Evolutionary conservation across 139 green algal genomes (phyloP).

Genomic region (Tetradesmus lagerheimii): DNA sequence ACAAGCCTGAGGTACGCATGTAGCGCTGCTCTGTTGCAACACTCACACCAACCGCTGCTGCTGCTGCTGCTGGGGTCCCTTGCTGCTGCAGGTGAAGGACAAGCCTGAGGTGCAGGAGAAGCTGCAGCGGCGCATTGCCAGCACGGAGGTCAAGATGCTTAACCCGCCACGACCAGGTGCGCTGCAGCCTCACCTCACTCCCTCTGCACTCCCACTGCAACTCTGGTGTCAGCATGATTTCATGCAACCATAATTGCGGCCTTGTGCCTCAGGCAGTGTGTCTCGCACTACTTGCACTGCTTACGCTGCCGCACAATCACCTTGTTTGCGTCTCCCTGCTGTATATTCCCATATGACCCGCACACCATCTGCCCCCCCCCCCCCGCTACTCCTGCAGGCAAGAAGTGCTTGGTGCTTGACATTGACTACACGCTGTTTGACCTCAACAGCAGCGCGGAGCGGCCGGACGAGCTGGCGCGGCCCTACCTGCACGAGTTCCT

Average conservation of each 20-base stretch:
- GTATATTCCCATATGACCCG: no score
- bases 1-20: conserved; percentile 62
- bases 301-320: no score
- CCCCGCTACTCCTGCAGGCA: background rate
- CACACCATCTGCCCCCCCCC: no score
- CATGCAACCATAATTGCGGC: no score
- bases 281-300: no score
- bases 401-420: conserved; percentile 86
- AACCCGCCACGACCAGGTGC: conserved; percentile 72
- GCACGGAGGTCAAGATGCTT: conserved; percentile 78
- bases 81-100: conserved; percentile 57
- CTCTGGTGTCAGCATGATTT: no score
- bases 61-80: background rate
- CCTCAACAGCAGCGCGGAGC: conserved; percentile 86
- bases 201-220: no score
- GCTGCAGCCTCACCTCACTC: no score
- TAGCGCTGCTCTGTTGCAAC: no score
- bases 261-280: no score
- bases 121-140: conserved; percentile 68
- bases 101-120: conserved; percentile 80
- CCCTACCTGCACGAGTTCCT: conserved; percentile 95
- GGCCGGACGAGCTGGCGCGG: conserved; percentile 87
- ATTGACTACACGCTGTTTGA: conserved; percentile 99
- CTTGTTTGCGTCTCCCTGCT: no score
- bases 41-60: no score